Evolutionary conservation across 2,329 filamentous ascomycete genomes (phyloP).

Genomic region (Aspergillus awamori): DNA sequence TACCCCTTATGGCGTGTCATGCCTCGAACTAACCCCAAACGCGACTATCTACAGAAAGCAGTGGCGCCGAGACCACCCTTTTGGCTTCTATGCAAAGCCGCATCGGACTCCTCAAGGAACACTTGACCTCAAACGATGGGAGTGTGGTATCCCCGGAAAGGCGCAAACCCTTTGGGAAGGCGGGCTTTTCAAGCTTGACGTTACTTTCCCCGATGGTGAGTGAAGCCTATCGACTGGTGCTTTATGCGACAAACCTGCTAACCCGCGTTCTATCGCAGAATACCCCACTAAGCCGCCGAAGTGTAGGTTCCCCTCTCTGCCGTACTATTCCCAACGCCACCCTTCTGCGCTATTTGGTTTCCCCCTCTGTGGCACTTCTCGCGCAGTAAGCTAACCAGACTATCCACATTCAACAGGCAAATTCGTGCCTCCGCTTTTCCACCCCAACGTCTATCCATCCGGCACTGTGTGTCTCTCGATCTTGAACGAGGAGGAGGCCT

Average conservation of each 20-base stretch:
- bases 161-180: slow-evolving; percentile 97
- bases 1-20: neutral
- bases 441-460: slow-evolving; percentile 97
- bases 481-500: slow-evolving; percentile 96
- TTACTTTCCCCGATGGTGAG: slow-evolving; percentile 90
- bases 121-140: slow-evolving; percentile 92
- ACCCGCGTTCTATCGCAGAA: slow-evolving; percentile 57
- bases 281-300: slow-evolving; percentile 99
- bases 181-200: slow-evolving; percentile 92
- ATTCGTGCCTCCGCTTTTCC: slow-evolving; percentile 93
- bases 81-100: slow-evolving; percentile 94
- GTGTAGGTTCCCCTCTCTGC: slow-evolving; percentile 65
- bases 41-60: slow-evolving; percentile 68
- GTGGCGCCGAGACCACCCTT: slow-evolving; percentile 95
- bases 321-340: too few species aligned
- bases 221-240: slow-evolving; percentile 16
- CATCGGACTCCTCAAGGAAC: slow-evolving; percentile 76
- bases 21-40: slow-evolving; percentile 17
- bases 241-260: slow-evolving; percentile 16
- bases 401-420: slow-evolving; percentile 65
- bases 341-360: too few species aligned
- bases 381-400: neutral
- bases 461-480: slow-evolving; percentile 97
- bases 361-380: neutral
- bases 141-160: slow-evolving; percentile 94